Percentiles rank a stretch among this genome's conserved stretches.
Conservation (phyloP, 768 basidiomycete genomes). For the Leucocoprinus leucothites region DNA sequence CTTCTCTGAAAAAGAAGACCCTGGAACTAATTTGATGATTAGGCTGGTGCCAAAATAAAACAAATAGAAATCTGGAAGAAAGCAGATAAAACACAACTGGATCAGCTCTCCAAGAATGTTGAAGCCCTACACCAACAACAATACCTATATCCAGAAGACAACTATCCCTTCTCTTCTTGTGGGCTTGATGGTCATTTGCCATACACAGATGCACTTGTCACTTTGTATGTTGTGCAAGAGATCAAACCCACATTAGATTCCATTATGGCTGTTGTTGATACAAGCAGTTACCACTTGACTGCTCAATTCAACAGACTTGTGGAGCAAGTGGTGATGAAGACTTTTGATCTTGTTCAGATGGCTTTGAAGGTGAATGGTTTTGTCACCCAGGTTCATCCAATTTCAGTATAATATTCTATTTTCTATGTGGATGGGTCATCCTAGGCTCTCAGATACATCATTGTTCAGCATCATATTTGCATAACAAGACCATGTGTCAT, state of each 20-base stretch:
- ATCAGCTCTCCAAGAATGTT: conserved; percentile 19
- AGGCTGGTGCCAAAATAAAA: conserved; percentile 6
- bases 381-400: neutral
- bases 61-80: conserved; percentile 10
- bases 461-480: neutral
- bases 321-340: conserved; percentile 27
- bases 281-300: conserved; percentile 21
- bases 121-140: neutral
- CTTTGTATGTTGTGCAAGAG: conserved; percentile 19
- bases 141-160: neutral
- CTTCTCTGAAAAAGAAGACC: neutral
- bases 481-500: no score
- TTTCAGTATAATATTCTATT: neutral
- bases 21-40: neutral
- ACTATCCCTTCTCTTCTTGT: neutral
- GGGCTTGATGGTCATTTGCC: conserved; percentile 13
- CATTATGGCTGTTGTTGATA: conserved; percentile 20
- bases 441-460: neutral
- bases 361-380: neutral
- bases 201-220: conserved; percentile 8
- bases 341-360: conserved; percentile 24
- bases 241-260: conserved; percentile 21
- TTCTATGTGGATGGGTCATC: no score
- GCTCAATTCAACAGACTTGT: conserved; percentile 25
- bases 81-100: conserved; percentile 15